A percentile compares a stretch with the other conserved stretches of the same genome.
phyloP scores from a whole-genome alignment of 352 stramenopile species.

The Phytophthora macrochlamydospora region DNA sequence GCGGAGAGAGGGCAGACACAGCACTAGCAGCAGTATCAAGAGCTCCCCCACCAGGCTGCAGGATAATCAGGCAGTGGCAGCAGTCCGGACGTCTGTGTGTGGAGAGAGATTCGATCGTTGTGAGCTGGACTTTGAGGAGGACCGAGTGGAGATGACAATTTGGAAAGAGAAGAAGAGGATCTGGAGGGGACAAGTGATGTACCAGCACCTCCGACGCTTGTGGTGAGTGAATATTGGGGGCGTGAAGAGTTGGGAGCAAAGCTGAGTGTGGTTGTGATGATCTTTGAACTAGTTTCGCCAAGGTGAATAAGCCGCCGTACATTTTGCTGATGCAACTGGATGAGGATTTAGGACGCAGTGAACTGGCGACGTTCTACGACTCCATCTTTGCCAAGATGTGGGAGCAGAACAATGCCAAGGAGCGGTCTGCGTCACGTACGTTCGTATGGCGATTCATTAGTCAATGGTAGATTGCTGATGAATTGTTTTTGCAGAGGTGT shows the following conservation, averaged over 20 bases:
- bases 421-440: slow-evolving; percentile 36
- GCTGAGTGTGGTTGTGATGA: not conserved
- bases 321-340: slow-evolving; percentile 62
- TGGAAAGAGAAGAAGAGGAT: slow-evolving; percentile 26
- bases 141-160: slow-evolving; percentile 39
- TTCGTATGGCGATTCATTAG: not conserved
- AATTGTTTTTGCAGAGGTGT: slow-evolving; percentile 44
- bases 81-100: slow-evolving; percentile 43
- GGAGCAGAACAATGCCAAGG: slow-evolving; percentile 29
- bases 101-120: slow-evolving; percentile 46
- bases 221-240: slow-evolving; percentile 27
- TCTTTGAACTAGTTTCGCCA: slow-evolving; percentile 34
- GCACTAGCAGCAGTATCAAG: slow-evolving; percentile 8
- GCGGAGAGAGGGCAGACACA: slow-evolving; percentile 1
- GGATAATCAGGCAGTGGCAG: slow-evolving; percentile 16
- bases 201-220: slow-evolving; percentile 47
- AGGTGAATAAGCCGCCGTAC: slow-evolving; percentile 39
- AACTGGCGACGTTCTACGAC: slow-evolving; percentile 65
- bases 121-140: slow-evolving; percentile 35
- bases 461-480: not conserved
- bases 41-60: slow-evolving; percentile 1
- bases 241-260: not conserved
- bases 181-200: slow-evolving; percentile 45
- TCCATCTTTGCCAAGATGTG: slow-evolving; percentile 50
- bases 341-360: slow-evolving; percentile 21